Evolutionary conservation across 257 asterid genomes (phyloP), one percentile per base, ranked within the genome.

Genomic region (Solanum gandarillasii): DNA sequence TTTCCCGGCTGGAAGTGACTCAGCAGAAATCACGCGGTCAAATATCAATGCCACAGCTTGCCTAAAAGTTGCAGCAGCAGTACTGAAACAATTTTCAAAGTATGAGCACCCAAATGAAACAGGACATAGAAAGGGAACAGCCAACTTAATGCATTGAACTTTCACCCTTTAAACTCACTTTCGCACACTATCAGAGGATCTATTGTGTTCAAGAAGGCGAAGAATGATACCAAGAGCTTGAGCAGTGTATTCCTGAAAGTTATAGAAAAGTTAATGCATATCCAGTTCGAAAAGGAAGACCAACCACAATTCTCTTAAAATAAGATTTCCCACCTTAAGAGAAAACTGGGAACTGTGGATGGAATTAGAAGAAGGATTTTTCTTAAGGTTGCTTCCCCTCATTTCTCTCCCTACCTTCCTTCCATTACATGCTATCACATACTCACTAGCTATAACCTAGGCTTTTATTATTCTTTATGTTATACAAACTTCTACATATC

Each of bases 61-160:
- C 90, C 99, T 94, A 94, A 97, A 96, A 76, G 99, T 97, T 95
- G 99, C 99, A 90, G 99, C 99, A 71, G 99, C 99, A 92, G 99
- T 97, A 90, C 99, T 97, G 95, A 90, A 92, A 58, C 91, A 89
- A 85, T 89, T 88, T 55, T 85, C 87, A 87, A 88, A 68, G 82
- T 68, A 82, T 82, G 68, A 82, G 68, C 85, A 48, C 85, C 41
- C 70, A 82, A 82, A 82, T 9, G 27, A 65, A 76, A 76, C 41
- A 58, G 34, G 52, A 38, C 36, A 70, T 32, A 65, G 60, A 41
- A 87, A 75, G n/a, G n/a, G 20, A 72, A 79, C 86, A 25, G 75
- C 55, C 82, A 20, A 79, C 72, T 18, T 71, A 71, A 76, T 46
- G 70, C 70, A 31, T 46, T 48, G 14, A 25, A 48, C 25, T 52